Evolutionary conservation across 2,329 filamentous ascomycete species (phyloP).

Genomic region (Pyrenophora graminea): DNA sequence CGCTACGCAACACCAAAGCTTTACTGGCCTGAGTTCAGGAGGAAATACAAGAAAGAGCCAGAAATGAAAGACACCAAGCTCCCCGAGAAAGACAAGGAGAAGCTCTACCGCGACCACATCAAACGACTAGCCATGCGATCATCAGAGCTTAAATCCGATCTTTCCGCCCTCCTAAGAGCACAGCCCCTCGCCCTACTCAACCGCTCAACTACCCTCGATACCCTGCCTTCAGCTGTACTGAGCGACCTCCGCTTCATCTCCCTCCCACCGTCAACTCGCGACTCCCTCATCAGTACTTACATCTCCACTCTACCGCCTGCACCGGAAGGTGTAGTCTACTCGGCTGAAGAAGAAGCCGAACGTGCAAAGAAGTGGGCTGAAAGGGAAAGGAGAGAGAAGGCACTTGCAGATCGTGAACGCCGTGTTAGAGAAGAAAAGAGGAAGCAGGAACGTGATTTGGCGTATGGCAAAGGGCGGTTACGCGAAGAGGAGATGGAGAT

Average conservation of each 20-base stretch:
- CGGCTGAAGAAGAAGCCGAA: constrained; percentile 59
- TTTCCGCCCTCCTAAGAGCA: constrained; percentile 66
- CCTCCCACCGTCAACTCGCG: constrained; percentile 63
- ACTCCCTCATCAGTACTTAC: constrained; percentile 68
- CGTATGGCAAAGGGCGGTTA: constrained; percentile 64
- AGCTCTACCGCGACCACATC: constrained; percentile 76
- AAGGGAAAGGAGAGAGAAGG: constrained; percentile 62
- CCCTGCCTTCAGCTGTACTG: constrained; percentile 66
- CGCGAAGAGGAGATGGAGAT: constrained; percentile 70
- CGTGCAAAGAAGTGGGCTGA: constrained; percentile 45
- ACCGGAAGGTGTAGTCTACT: constrained; percentile 50
- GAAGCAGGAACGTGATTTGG: constrained; percentile 62
- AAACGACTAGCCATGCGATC: constrained; percentile 67
- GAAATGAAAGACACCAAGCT: constrained; percentile 73
- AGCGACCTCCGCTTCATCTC: constrained; percentile 72
- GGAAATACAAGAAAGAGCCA: constrained; percentile 82
- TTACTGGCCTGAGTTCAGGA: constrained; percentile 95
- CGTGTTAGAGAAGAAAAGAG: constrained; percentile 67
- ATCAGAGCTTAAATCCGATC: constrained; percentile 69
- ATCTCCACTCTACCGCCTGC: constrained; percentile 66
- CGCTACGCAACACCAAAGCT: constrained; percentile 84
- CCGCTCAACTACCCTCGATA: constrained; percentile 59
- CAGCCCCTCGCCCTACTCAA: constrained; percentile 65
- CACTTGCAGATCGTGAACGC: constrained; percentile 67
- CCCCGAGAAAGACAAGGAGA: constrained; percentile 72